Evolutionary conservation across 257 asterid genomes (phyloP), one percentile per base, ranked within the genome.

Genomic region (Nicotiana obtusifolia): DNA sequence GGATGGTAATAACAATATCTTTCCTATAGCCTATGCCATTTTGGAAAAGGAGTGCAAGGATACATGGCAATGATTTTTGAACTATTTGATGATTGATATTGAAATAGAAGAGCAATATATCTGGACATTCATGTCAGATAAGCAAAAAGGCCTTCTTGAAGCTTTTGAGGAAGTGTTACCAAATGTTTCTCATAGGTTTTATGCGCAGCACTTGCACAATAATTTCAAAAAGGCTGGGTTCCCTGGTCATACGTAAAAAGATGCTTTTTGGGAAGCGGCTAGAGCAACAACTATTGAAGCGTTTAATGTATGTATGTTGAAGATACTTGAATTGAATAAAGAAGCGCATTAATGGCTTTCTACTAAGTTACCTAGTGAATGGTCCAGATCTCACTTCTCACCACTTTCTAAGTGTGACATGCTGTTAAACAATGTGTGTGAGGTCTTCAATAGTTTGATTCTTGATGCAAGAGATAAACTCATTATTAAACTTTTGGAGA

Each of bases 21-120:
- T 77, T 24, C 88, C 76, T 1, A 59, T 85, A 66, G 82, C 84
- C 3, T 82, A 78, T 85, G 80, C 73, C 13, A n/a, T 82, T 8
- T 80, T 85, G 5, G 67, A 61, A 30, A 75, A 20, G 2, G 76
- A 82, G 41, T 79, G 37, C 2, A 71, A 19, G 1, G 65, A 85
- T 5, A 41, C 76, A 19, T 85, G 82, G 77, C 67, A 20, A 2
- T 85, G 80, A 77, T 54, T 85, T 65, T 8, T 85, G 10, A 37
- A 26, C 28, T 20, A 37, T 5, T 31, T 73, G 0, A 15, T 10
- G 28, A 52, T 31, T 8, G 82, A 82, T 22, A 62, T 82, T 47
- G 64, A 15, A 1, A 82, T 82, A 44, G 1, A 44, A 9, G 75
- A 75, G n/a, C 47, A 37, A 7, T 16, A 26, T n/a, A n/a, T 13